These are phyloP conservation scores for Kluyveromyces wickerhamii DNA, from an alignment of 805 yeast species.

Conservation along the genomic window DNA sequence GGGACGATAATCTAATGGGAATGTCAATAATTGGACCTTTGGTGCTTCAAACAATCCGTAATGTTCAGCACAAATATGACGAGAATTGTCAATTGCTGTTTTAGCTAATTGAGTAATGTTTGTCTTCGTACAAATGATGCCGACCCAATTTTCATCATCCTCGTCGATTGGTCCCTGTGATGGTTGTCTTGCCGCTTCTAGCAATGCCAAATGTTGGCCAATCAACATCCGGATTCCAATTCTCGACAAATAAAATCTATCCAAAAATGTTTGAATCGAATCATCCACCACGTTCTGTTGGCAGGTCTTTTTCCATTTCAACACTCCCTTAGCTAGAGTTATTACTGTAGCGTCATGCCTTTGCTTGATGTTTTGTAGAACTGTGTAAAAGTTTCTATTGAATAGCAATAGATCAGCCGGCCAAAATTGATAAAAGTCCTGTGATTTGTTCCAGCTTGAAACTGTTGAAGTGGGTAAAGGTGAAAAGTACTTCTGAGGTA, in stretches of 20 bases:
- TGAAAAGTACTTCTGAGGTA: slow-evolving; percentile 10
- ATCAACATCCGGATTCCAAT: slow-evolving; percentile 90
- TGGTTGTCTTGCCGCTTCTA: slow-evolving; percentile 6
- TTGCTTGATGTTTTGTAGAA: slow-evolving; percentile 62
- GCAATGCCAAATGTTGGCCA: slow-evolving; percentile 85
- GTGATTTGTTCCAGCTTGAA: slow-evolving; percentile 7
- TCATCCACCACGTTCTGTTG: slow-evolving; percentile 50
- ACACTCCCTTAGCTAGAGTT: slow-evolving; percentile 86
- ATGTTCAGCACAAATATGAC: slow-evolving; percentile 86
- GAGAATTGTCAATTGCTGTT: slow-evolving; percentile 85
- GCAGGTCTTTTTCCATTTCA: slow-evolving; percentile 67
- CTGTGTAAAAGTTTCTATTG: slow-evolving; percentile 57
- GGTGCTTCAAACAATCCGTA: slow-evolving; percentile 86
- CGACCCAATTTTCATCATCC: slow-evolving; percentile 67
- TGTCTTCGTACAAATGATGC: slow-evolving; percentile 80
- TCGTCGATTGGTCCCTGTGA: slow-evolving; percentile 39
- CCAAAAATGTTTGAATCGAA: slow-evolving; percentile 73
- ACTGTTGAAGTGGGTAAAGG: slow-evolving; percentile 11
- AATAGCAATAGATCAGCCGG: slow-evolving; percentile 68
- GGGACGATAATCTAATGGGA: slow-evolving; percentile 3
- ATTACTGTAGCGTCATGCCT: slow-evolving; percentile 91
- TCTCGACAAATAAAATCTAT: slow-evolving; percentile 81
- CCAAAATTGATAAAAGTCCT: slow-evolving; percentile 32
- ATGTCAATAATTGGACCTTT: slow-evolving; percentile 64
- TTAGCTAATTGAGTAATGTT: slow-evolving; percentile 76